A percentile compares a stretch with the other conserved stretches of the same genome.
Conservation (phyloP, 345 rosid species). For the Pugionium dolabratum region DNA sequence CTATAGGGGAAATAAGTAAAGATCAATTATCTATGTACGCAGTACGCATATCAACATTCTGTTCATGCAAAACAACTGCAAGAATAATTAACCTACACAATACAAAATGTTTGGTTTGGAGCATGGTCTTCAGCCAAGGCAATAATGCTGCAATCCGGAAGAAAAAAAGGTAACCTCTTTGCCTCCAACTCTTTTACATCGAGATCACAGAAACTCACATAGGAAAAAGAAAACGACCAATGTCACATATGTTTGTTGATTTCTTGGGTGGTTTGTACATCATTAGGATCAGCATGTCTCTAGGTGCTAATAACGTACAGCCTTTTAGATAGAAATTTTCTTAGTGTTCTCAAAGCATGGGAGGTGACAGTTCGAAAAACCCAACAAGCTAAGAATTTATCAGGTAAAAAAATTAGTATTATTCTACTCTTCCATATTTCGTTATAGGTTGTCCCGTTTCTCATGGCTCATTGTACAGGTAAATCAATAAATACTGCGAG, state of each 20-base stretch:
- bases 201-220: constrained; percentile 1
- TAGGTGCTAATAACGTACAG: neutral
- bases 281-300: constrained; percentile 16
- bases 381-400: constrained; percentile 74
- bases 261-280: constrained; percentile 15
- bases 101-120: constrained; percentile 21
- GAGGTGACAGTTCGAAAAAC: constrained; percentile 88
- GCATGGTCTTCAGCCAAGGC: constrained; percentile 13
- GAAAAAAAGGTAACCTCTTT: constrained; percentile 21
- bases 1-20: too few species aligned
- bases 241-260: constrained; percentile 22
- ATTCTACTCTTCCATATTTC: neutral
- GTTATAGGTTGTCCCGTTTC: constrained; percentile 10
- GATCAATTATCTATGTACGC: too few species aligned
- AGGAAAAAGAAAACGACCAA: constrained; percentile 11
- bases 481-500: constrained; percentile 89
- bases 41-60: too few species aligned
- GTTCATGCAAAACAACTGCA: too few species aligned
- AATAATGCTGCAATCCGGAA: constrained; percentile 23
- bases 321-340: constrained; percentile 8
- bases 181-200: constrained; percentile 13
- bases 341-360: constrained; percentile 72
- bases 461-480: constrained; percentile 49
- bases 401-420: constrained; percentile 26
- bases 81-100: too few species aligned